A percentile compares a stretch with the other conserved stretches of the same genome.
phyloP scores from a whole-genome alignment of 2,329 filamentous ascomycete species.

The Metarhizium rileyi region DNA sequence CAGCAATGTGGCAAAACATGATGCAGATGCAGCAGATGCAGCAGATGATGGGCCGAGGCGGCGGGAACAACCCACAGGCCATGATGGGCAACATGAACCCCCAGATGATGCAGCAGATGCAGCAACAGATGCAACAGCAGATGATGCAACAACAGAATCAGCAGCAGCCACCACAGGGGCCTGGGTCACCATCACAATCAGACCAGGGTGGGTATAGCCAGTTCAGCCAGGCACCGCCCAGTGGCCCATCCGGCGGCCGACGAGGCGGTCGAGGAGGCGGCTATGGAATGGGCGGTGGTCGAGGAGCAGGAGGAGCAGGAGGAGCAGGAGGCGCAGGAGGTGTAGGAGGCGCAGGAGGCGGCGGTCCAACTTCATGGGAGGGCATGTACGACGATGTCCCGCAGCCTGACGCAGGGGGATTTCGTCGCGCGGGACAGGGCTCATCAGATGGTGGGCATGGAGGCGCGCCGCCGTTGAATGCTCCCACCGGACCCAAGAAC shows the following conservation, averaged over 20 bases:
- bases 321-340: not conserved
- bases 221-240: slow-evolving; percentile 39
- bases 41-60: slow-evolving; percentile 39
- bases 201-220: slow-evolving; percentile 24
- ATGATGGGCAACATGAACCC: slow-evolving; percentile 36
- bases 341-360: slow-evolving; percentile 34
- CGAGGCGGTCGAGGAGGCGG: slow-evolving; percentile 14
- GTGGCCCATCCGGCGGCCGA: slow-evolving; percentile 14
- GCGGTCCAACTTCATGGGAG: slow-evolving; percentile 81
- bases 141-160: slow-evolving; percentile 22
- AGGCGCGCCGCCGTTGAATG: slow-evolving; percentile 39
- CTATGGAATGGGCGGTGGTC: slow-evolving; percentile 6
- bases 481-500: slow-evolving; percentile 93
- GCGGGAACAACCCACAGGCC: slow-evolving; percentile 22
- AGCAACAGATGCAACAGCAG: slow-evolving; percentile 34
- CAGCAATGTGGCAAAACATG: slow-evolving; percentile 67
- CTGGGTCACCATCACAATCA: not conserved
- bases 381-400: slow-evolving; percentile 97
- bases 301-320: not conserved
- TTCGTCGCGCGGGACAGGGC: slow-evolving; percentile 30
- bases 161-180: slow-evolving; percentile 8
- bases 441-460: slow-evolving; percentile 32
- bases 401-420: slow-evolving; percentile 54
- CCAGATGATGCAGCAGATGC: slow-evolving; percentile 52
- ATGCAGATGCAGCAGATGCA: slow-evolving; percentile 67